Percentiles rank a stretch among this genome's conserved stretches.
phyloP scores from a whole-genome alignment of 208 protist genomes.

The Endotrypanum monterogeii region DNA sequence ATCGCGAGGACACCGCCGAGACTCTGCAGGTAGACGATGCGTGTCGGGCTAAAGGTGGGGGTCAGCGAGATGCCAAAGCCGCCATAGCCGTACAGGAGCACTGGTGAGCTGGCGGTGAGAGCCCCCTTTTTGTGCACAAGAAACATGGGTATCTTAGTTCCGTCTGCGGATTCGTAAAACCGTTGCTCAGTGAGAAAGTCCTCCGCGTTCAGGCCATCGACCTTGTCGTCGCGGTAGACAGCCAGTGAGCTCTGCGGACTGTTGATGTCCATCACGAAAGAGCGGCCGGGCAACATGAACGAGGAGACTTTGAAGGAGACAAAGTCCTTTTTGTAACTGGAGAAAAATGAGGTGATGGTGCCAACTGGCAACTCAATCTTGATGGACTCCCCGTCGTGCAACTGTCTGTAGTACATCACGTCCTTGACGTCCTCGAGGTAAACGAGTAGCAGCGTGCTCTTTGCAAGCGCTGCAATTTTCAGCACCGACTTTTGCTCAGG shows the following conservation, averaged over 20 bases:
- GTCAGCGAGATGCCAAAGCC: conserved; percentile 93
- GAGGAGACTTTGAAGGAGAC: conserved; percentile 92
- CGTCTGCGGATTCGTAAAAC: conserved; percentile 91
- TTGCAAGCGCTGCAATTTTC: conserved; percentile 46
- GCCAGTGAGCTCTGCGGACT: conserved; percentile 60
- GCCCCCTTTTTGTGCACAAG: conserved; percentile 84
- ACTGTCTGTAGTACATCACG: conserved; percentile 77
- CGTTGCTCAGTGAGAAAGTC: conserved; percentile 87
- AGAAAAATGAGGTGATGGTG: conserved; percentile 53
- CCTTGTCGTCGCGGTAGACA: conserved; percentile 72
- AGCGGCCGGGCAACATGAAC: conserved; percentile 89
- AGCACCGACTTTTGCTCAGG: conserved; percentile 74
- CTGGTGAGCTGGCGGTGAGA: conserved; percentile 63
- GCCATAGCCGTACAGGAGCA: conserved; percentile 94
- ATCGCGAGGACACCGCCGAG: conserved; percentile 86
- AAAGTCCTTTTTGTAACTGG: conserved; percentile 61
- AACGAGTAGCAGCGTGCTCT: conserved; percentile 78
- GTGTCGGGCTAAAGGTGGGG: conserved; percentile 73
- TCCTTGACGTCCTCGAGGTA: conserved; percentile 96
- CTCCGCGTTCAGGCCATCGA: conserved; percentile 67
- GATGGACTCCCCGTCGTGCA: conserved; percentile 34
- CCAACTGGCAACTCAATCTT: conserved; percentile 86
- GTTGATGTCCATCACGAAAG: conserved; percentile 77
- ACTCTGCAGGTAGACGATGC: conserved; percentile 83
- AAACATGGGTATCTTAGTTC: conserved; percentile 95